Evolutionary conservation across 106 monocot genomes (phyloP), one percentile per base, ranked within the genome.

Genomic region (Apostasia ramifera): DNA sequence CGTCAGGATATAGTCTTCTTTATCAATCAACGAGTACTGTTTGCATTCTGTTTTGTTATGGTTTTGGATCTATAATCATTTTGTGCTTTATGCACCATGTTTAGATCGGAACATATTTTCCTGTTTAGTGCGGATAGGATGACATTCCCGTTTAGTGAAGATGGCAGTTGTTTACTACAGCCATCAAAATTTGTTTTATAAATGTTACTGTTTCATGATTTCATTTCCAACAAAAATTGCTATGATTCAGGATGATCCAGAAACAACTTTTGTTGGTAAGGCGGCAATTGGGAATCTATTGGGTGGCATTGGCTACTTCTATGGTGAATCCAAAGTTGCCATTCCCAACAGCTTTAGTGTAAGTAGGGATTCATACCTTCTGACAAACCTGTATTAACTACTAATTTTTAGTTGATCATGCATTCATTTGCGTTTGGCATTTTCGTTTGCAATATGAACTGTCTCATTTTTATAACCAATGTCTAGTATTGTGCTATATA

Each of bases 281-380:
- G 79, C 90, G 53, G 97, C 97, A 51, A 72, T 98, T 78, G 82
- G 76, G 42, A 98, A 93, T 84, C 74, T 98, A 63, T 77, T 98
- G 58, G 97, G 97, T 10, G 90, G 97, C 15, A 83, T 98, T 62
- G 92, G 97, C 50, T 98, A 90, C 66, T 98, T 93, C 70, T 90
- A 85, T 78, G 97, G 97, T 9, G 83, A 87, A 69, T 98, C 97
- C 41, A 98, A 80, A 78, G 90, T 98, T 81, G 82, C 93, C 44
- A 71, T 98, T 62, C 92, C 97, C 38, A 76, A 81, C 74, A 93
- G 87, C 50, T 73, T 85, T 53, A 72, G 44, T 78, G 97, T 98
- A 98, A 85, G 92, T 75, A 56, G 9, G 47, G 12, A 6, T 65
- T 65, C 5, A 58, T 60, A 26, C 12, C 6, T 2, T 8, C 8